Evolutionary conservation across 208 protist species (phyloP).

Genomic region (Trichomonas vaginalis): DNA sequence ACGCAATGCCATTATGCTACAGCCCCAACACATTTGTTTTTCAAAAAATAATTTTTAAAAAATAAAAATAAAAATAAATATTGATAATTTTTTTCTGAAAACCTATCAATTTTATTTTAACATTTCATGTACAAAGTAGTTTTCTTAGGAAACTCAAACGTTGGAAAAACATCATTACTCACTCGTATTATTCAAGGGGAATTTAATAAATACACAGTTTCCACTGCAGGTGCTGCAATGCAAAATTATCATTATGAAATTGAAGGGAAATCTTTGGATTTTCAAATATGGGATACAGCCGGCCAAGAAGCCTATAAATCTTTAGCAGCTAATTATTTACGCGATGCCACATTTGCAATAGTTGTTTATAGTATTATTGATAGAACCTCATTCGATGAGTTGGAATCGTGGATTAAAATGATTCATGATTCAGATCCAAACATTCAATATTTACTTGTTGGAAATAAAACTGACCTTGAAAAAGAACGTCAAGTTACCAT

Average conservation of each 20-base stretch:
- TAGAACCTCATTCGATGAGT: neutral
- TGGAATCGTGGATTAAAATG: neutral
- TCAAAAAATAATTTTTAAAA: too few species aligned
- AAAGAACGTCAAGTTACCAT: neutral
- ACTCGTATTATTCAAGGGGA: neutral
- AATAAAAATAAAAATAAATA: too few species aligned
- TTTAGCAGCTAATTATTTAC: neutral
- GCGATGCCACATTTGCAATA: neutral
- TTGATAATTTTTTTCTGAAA: too few species aligned
- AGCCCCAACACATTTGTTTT: neutral
- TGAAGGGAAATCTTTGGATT: neutral
- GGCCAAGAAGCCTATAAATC: neutral
- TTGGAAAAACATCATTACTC: neutral
- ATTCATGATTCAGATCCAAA: neutral
- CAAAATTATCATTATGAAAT: neutral
- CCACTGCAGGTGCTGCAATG: neutral
- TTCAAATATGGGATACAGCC: neutral
- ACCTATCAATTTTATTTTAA: neutral
- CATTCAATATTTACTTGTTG: neutral
- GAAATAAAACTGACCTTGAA: neutral
- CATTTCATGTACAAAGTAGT: neutral
- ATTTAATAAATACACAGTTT: neutral
- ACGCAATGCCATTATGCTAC: slow-evolving; percentile 13
- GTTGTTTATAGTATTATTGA: neutral
- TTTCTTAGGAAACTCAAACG: neutral